Conservation (phyloP, 202 grass and related monocot species). For the Bolboschoenoplectus hybrid region DNA sequence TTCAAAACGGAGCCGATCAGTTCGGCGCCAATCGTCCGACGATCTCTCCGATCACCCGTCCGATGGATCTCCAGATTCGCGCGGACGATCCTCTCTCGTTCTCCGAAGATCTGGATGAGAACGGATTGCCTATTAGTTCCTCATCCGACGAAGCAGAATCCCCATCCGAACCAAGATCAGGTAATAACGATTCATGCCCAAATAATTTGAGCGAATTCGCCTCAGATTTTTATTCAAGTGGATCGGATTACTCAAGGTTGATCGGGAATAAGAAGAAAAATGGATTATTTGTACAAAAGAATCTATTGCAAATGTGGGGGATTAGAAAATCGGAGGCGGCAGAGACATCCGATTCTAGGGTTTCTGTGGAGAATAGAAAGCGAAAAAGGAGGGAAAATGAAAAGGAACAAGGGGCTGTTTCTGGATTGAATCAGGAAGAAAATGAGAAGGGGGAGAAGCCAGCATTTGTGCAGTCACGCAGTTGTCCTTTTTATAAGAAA, state of each 20-base stretch:
- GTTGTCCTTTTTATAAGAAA: conserved; percentile 83
- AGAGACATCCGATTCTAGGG: neutral
- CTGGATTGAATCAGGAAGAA: conserved; percentile 39
- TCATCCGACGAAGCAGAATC: conserved; percentile 32
- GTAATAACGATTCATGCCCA: conserved; percentile 47
- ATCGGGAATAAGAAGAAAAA: conserved; percentile 15
- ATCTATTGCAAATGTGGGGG: conserved; percentile 73
- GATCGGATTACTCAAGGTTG: conserved; percentile 17
- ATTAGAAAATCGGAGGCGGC: conserved; percentile 39
- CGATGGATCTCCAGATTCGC: conserved; percentile 50
- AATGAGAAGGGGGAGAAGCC: conserved; percentile 27
- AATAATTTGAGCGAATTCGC: conserved; percentile 45
- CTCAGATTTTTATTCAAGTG: neutral
- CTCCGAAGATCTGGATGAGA: conserved; percentile 47
- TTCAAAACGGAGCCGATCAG: conserved; percentile 23
- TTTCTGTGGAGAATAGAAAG: neutral
- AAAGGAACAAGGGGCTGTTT: neutral
- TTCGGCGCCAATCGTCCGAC: neutral
- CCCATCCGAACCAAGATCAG: conserved; percentile 49
- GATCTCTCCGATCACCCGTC: neutral
- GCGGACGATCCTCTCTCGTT: neutral
- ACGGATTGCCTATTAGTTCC: conserved; percentile 48
- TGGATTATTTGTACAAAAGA: conserved; percentile 53
- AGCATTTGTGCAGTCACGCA: neutral
- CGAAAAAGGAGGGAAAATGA: neutral